These are phyloP conservation scores for Ceratocystis cubensis DNA, from an alignment of 2,329 filamentous ascomycete species.

Conservation along the genomic window DNA sequence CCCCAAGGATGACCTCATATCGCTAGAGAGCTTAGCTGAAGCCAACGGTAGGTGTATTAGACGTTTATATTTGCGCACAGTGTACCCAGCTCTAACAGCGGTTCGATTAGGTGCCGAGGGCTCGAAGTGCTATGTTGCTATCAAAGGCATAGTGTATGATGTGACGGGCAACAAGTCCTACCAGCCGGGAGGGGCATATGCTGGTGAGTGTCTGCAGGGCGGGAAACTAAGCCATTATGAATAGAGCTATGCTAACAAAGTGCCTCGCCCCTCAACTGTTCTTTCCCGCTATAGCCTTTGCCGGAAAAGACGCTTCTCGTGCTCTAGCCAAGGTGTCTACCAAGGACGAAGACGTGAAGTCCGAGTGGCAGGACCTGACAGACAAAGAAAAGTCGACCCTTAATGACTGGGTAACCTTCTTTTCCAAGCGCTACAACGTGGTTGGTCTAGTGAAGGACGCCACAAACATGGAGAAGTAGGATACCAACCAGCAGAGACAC, in stretches of 20 bases:
- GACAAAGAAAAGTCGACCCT: constrained; percentile 78
- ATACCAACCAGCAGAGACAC: neutral
- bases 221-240: neutral
- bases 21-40: constrained; percentile 62
- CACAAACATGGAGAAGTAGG: constrained; percentile 39
- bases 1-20: constrained; percentile 79
- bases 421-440: constrained; percentile 92
- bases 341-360: constrained; percentile 66
- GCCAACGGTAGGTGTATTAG: constrained; percentile 60
- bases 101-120: constrained; percentile 46
- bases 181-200: constrained; percentile 67
- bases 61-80: neutral
- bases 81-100: neutral
- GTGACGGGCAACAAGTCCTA: constrained; percentile 85
- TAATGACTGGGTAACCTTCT: constrained; percentile 91
- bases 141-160: constrained; percentile 85
- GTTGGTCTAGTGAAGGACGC: constrained; percentile 55
- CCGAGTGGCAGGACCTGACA: constrained; percentile 71
- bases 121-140: constrained; percentile 54
- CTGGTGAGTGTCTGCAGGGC: constrained; percentile 45
- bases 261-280: neutral
- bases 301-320: constrained; percentile 89
- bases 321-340: constrained; percentile 78
- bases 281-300: constrained; percentile 55
- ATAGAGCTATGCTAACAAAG: neutral